A percentile compares a stretch with the other conserved stretches of the same genome.
phyloP scores from a whole-genome alignment of 2,329 filamentous ascomycete species.

The Curvularia sp. region DNA sequence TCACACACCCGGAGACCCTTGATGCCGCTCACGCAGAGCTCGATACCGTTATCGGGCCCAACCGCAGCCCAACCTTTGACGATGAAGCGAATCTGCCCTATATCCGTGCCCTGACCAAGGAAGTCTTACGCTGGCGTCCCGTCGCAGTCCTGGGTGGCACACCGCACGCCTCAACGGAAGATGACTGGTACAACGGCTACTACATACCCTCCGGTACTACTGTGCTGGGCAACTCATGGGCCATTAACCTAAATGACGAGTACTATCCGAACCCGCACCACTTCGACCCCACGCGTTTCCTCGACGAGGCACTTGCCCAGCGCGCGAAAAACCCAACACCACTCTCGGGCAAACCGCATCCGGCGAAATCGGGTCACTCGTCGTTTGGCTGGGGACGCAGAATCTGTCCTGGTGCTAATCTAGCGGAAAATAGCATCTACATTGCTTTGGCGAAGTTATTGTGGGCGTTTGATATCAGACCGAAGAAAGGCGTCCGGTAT shows the following conservation, averaged over 20 bases:
- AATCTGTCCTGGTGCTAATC: slow-evolving; percentile 44
- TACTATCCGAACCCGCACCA: slow-evolving; percentile 50
- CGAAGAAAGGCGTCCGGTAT: slow-evolving; percentile 42
- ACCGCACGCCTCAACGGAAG: slow-evolving; percentile 58
- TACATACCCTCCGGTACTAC: slow-evolving; percentile 58
- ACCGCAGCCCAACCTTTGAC: slow-evolving; percentile 45
- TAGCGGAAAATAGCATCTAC: slow-evolving; percentile 43
- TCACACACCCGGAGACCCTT: slow-evolving; percentile 56
- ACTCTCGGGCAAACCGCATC: slow-evolving; percentile 35
- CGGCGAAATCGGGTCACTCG: slow-evolving; percentile 42
- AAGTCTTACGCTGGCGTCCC: slow-evolving; percentile 47
- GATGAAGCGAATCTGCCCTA: slow-evolving; percentile 50
- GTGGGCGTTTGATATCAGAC: slow-evolving; percentile 48
- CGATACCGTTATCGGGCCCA: slow-evolving; percentile 43
- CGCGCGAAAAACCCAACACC: slow-evolving; percentile 25
- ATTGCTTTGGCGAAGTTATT: slow-evolving; percentile 44
- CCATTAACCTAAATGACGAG: slow-evolving; percentile 52
- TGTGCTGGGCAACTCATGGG: slow-evolving; percentile 55
- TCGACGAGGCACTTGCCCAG: slow-evolving; percentile 32
- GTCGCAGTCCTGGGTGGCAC: slow-evolving; percentile 54
- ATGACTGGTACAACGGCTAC: slow-evolving; percentile 59
- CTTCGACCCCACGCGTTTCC: slow-evolving; percentile 53
- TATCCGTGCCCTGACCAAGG: slow-evolving; percentile 50
- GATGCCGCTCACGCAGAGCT: slow-evolving; percentile 54
- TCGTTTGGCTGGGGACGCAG: slow-evolving; percentile 47